Percentiles rank a stretch among this genome's conserved stretches.
Conservation (phyloP, 83 land plant genomes). For the Picea abies region DNA sequence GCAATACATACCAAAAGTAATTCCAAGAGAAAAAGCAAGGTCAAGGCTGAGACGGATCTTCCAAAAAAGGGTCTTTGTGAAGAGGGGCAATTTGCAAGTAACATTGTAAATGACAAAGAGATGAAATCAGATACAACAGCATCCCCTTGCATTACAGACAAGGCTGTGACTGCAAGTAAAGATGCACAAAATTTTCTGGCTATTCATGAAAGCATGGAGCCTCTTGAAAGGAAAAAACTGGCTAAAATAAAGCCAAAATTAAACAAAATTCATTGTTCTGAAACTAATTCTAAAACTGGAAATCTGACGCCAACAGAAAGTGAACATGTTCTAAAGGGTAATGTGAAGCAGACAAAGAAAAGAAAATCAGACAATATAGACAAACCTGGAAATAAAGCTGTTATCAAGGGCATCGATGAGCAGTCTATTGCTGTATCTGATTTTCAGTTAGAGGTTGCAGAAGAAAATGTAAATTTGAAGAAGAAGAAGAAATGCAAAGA, state of each 20-base stretch:
- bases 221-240: not conserved
- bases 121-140: no score
- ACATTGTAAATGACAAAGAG: no score
- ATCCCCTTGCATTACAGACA: no score
- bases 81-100: no score
- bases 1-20: no score
- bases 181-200: no score
- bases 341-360: slow-evolving; percentile 7
- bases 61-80: no score
- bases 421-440: not conserved
- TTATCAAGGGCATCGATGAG: not conserved
- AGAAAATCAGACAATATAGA: not conserved
- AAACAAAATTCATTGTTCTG: not conserved
- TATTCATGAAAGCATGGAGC: no score
- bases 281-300: not conserved
- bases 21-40: no score
- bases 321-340: not conserved
- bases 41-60: no score
- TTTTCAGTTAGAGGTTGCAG: not conserved
- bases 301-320: not conserved
- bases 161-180: no score
- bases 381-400: not conserved
- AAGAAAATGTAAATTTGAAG: not conserved
- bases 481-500: slow-evolving; percentile 21
- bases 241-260: not conserved